Base-by-base conservation (phyloP, 345 rosid species). In the Trapa bicornis region DNA sequence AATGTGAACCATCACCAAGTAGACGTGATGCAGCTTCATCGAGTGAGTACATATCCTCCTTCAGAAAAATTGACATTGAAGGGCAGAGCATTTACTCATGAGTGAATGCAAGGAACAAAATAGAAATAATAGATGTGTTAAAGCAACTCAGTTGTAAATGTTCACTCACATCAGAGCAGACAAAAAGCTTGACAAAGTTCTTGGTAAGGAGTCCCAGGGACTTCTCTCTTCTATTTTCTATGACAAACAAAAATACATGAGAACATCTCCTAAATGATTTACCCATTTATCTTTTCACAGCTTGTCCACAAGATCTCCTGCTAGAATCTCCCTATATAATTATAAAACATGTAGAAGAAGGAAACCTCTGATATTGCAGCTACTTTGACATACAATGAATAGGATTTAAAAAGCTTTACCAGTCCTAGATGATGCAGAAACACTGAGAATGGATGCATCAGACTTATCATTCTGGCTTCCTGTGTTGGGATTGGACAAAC, bases 121-220 rank as follows among this genome's bases (percentile, higher is more conserved):
- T 54, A 22, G 9, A 22, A n/a, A 54, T 7, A 54, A 9, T 22
- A 35, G 11, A 54, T 54, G 6, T 22, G 57, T 37, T 41, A 39
- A 22, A 65, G 53, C 12, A 7, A 45, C 17, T n/a, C 0, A 22
- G 2, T 6, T 4, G 11, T 29, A 17, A 45, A 47, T 17, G 38
- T 47, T 6, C 67, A 78, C 97, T 83, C 75, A 91, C 97, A 71
- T 83, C 76, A 39, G 90, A 78, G 78, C 87, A 86, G 71, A 91
- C 67, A 82, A 91, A 91, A 66, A 91, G 87, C 83, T 89, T 87
- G 71, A 91, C 90, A 70, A 91, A 91, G 80, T 89, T 91, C 81
- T 85, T 91, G 9, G 97, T 87, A 61, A 91, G 89, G 57, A 91
- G 82, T 69, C 92, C 91, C 75, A 91, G 77, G 16, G 97, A 91